A percentile compares a stretch with the other conserved stretches of the same genome.
phyloP scores from a whole-genome alignment of 139 green algal species.

The Volvox africanus region DNA sequence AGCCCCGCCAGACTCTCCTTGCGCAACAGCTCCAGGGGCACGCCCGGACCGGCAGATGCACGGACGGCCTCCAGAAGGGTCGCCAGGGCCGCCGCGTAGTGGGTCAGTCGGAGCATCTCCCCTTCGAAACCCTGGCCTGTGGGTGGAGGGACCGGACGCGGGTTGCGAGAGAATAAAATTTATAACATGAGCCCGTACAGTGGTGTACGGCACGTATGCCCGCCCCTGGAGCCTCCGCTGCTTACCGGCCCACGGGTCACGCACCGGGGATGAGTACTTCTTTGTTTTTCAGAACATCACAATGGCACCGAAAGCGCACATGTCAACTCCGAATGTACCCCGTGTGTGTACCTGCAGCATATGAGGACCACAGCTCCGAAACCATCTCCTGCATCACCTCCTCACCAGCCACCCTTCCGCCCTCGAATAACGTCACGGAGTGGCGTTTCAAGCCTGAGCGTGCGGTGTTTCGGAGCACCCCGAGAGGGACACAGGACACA shows the following conservation, averaged over 20 bases:
- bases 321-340: too few relatives aligned
- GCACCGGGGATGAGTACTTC: too few relatives aligned
- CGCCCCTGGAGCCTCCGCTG: too few relatives aligned
- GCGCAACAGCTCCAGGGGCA: conserved; percentile 85
- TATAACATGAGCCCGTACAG: too few relatives aligned
- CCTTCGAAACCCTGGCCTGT: conserved; percentile 77
- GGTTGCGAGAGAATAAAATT: too few relatives aligned
- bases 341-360: conserved; percentile 37
- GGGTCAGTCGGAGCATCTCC: conserved; percentile 77
- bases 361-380: conserved; percentile 55
- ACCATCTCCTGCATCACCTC: conserved; percentile 82
- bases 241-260: too few relatives aligned
- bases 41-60: conserved; percentile 13
- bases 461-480: too few relatives aligned
- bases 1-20: conserved; percentile 87
- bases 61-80: conserved; percentile 65
- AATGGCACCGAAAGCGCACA: too few relatives aligned
- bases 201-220: too few relatives aligned
- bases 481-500: too few relatives aligned
- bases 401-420: conserved; percentile 82
- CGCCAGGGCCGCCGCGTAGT: conserved; percentile 61
- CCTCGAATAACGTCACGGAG: conserved; percentile 88
- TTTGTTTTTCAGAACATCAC: too few relatives aligned
- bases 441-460: conserved; percentile 83
- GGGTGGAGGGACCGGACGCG: neutral